Base-by-base conservation (phyloP, 805 yeast species). In the Deakozyma indianensis region DNA sequence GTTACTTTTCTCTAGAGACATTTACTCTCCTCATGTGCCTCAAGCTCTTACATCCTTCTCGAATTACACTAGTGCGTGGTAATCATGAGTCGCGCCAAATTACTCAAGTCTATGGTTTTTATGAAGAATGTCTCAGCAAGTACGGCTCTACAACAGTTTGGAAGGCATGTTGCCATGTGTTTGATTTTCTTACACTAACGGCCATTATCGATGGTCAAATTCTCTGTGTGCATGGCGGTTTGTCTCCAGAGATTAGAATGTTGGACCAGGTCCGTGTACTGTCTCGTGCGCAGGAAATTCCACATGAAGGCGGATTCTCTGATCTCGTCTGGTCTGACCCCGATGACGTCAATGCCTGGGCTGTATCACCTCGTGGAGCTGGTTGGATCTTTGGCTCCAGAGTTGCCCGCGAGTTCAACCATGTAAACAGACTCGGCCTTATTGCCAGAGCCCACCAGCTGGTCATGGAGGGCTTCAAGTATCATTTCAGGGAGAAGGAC, bases 291-390 rank as follows among this genome's bases (percentile, higher is more conserved):
- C 97, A 90, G 64, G 97, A 90, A 65, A 96, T 90, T 42, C 98
- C 98, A 2, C 97, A 92, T 62, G 98, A 90, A 66, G 98, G 98
- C 54, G 97, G 96, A 2, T 90, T 90, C 63, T 92, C 96, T 60
- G 98, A 90, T 63, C 74, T 90, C 56, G 88, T 90, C 35, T 90
- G 98, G 98, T 81, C 94, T 20, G 98, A 90, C 59, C 98, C 98
- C 1, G 97, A 90, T 61, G 88, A 88, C 57, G 95, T 88, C 41
- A 96, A 86, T 55, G 85, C 95, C 11, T 90, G 98, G 98, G 96
- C 95, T 21, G 95, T 92, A 20, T 81, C 94, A 23, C 96, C 96
- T 25, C 75, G 98, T 59, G 98, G 98, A 50, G 98, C 98, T 0
- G 98, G 98, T 11, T 90, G 97, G 97, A 67, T 90, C 45, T 90